Evolutionary conservation across 345 rosid species (phyloP), one percentile per base, ranked within the genome.

Genomic region (Mercurialis annua): DNA sequence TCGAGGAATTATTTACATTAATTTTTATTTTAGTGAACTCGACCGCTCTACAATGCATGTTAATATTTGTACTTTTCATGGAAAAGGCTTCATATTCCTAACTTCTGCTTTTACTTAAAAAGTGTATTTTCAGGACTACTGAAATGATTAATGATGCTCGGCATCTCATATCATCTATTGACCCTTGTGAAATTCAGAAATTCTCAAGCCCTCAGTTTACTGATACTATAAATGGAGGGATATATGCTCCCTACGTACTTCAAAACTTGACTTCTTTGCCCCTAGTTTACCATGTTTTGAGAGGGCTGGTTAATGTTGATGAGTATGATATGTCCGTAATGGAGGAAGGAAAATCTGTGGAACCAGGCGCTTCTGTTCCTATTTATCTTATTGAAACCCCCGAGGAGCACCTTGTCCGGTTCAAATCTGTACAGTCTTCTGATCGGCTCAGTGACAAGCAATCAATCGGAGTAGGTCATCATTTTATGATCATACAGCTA

Each of bases 261-360:
- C 93, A 92, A 74, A 92, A 92, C 73, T 83, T 88, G 75, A 92
- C 97, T 70, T 88, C 97, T 46, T 79, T 88, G 78, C 90, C 97
- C 71, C 73, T 92, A 62, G 75, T 54, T 47, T 92, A 80, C 81
- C 80, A 77, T 80, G 88, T 87, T 73, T 84, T 74, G 59, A 84
- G 74, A 75, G 92, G 93, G 61, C 46, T 63, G 42, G 80, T 67
- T 42, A 73, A 70, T 75, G 67, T 78, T 68, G 73, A 78, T 66
- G 80, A 73, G 77, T 65, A 82, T 61, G 71, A 74, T 77, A 67
- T 68, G 62, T 80, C 84, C 46, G 74, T 76, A 65, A 77, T 69
- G 65, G 77, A 80, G 67, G 83, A 81, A 59, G 81, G 82, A 73
- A 77, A 77, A 70, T 59, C 65, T 72, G 86, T 87, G 76, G 80